Base-by-base conservation (phyloP, 495 filamentous ascomycete species). In the Aspergillus cavernicola region DNA sequence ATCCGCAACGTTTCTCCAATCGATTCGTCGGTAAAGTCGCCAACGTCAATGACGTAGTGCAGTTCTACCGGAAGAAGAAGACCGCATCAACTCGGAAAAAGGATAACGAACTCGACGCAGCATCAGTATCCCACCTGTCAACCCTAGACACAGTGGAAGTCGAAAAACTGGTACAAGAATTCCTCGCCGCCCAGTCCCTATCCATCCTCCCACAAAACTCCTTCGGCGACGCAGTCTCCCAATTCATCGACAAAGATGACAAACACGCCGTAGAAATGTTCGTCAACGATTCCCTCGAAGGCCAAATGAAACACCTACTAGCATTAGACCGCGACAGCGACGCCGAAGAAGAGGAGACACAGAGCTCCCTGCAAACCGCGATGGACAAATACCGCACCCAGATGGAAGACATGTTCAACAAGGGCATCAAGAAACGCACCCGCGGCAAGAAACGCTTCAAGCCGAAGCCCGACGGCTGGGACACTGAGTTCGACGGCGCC, bases 1-100 rank as follows among this genome's bases (percentile, higher is more conserved):
- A 99, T 54, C 93, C 93, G 13, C 93, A 97, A 61, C 83, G 93
- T 4, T 97, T 97, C 59, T 97, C 95, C 0, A 96, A 95, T 66
- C 83, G 92, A 4, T 99, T 99, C 58, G 79, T 86, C 1, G 85
- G 84, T 6, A 90, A 86, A 61, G 93, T 97, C 0, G 93, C 93
- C 9, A 99, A 99, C 59, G 82, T 87, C 1, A 93, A 88, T 58
- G 93, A 99, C 57, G 90, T 99, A 1, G 83, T 99, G 2, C 85
- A 93, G 59, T 97, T 95, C 58, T 83, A 97, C 66, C 82, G 90
- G 10, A 96, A 93, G 71, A 96, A 95, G 68, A 76, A 79, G 33
- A 69, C 44, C 1, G 58, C 66, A 5, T 72, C 65, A 4, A 66
- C 66, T 1, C 63, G 75, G 38, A 71, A 70, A 41, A 66, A 74